A percentile compares a stretch with the other conserved stretches of the same genome.
Conservation (phyloP, 169 alveolate genomes). For the Eimeria tenella region DNA sequence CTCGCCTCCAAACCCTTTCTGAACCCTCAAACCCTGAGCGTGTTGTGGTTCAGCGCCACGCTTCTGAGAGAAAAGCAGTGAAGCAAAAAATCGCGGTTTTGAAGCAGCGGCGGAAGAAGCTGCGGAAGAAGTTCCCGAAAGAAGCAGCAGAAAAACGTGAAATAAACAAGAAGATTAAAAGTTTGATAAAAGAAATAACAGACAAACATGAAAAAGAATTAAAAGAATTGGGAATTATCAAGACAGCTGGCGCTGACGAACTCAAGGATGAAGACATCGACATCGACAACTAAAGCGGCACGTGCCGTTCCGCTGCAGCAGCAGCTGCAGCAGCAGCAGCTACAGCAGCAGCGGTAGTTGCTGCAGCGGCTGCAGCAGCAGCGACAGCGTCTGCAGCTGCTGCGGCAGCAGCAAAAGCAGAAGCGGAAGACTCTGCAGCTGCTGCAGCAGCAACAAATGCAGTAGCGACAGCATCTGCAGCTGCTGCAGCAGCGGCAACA, state of each 20-base stretch:
- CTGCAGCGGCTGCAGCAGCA: not conserved
- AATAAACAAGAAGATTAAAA: conserved; percentile 21
- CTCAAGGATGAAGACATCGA: conserved; percentile 48
- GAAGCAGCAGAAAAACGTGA: conserved; percentile 57
- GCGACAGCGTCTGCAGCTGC: not conserved
- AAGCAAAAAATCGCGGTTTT: conserved; percentile 40
- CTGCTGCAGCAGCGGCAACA: not conserved
- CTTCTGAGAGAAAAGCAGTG: conserved; percentile 58
- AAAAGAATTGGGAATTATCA: conserved; percentile 9
- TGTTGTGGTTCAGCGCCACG: conserved; percentile 26
- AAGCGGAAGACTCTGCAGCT: not conserved
- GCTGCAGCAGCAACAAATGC: not conserved
- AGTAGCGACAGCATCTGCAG: not conserved
- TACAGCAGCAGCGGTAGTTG: not conserved
- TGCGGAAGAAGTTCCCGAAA: conserved; percentile 40
- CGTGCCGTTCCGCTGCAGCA: not conserved
- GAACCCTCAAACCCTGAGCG: not conserved
- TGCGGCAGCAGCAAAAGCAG: not conserved
- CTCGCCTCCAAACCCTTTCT: not conserved
- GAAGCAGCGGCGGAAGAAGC: conserved; percentile 33
- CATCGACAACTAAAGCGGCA: conserved; percentile 7
- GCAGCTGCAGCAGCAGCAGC: not conserved
- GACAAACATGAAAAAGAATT: conserved; percentile 44
- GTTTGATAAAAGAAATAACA: not conserved
- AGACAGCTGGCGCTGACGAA: not conserved